Percentiles rank a stretch among this genome's conserved stretches.
Conservation (phyloP, 139 green algal species). For the Mychonastes homosphaera region DNA sequence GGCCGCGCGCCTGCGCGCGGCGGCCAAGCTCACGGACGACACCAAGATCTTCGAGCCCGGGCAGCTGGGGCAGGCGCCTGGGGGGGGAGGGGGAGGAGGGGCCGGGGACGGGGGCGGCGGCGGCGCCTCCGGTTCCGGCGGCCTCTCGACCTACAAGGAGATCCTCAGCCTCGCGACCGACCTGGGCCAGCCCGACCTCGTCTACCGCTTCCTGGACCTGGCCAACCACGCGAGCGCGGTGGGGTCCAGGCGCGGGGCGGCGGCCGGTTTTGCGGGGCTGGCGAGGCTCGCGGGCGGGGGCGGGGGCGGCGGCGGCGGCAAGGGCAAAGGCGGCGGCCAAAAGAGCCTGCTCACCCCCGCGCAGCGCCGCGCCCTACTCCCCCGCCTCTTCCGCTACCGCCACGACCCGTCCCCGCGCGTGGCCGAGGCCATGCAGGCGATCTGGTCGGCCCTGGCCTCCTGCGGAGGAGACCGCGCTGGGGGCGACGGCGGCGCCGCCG, state of each 20-base stretch:
- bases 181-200: constrained; percentile 82
- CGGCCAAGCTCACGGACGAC: constrained; percentile 53
- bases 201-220: constrained; percentile 83
- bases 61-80: constrained; percentile 14
- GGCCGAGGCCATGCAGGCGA: constrained; percentile 61
- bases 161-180: constrained; percentile 79
- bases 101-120: constrained; percentile 47
- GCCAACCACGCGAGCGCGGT: constrained; percentile 57
- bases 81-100: neutral
- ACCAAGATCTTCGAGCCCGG: constrained; percentile 28
- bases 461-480: neutral
- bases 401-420: constrained; percentile 36
- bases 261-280: constrained; percentile 77
- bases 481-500: neutral
- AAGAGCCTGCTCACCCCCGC: constrained; percentile 18
- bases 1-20: neutral
- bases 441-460: constrained; percentile 65
- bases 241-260: constrained; percentile 61
- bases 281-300: constrained; percentile 53
- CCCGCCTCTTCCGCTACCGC: constrained; percentile 63
- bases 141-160: constrained; percentile 78
- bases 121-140: constrained; percentile 22
- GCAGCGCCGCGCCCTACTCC: constrained; percentile 63
- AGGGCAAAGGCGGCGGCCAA: neutral
- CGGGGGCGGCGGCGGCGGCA: neutral